Base-by-base conservation (phyloP, 176 grass and related monocot genomes). In the Tillandsia fasciculata region DNA sequence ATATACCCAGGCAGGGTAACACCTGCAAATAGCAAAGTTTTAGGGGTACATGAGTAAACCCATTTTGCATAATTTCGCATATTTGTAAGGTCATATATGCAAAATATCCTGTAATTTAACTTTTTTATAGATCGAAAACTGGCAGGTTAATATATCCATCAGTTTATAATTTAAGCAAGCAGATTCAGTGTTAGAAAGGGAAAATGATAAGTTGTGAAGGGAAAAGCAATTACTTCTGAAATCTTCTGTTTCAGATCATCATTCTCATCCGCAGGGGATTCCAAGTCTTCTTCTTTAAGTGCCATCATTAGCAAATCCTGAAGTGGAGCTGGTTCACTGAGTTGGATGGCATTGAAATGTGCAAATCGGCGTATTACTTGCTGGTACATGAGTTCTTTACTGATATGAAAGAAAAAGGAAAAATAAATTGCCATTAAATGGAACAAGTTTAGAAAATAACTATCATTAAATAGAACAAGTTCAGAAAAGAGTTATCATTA, bases 321-420 rank as follows among this genome's bases (percentile, higher is more conserved):
- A 76, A 96, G 73, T 10, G 83, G 92, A 63, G 92, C 88, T 67
- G 92, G 79, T 77, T 96, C 88, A 48, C 92, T 96, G 52, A 92
- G 82, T 49, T 96, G 88, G 27, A 96, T 92, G 59, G 89, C 88
- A 72, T 92, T 90, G 69, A 96, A 96, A 81, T 92, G 91, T 29
- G 86, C 83, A 85, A 96, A 96, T 52, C 93, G 86, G 49, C 83
- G 72, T 53, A 92, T 53, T 52, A 79, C 81, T 90, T 92, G 86
- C 72, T 89, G 92, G 87, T 87, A 92, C 92, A 96, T 96, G 53
- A 92, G 86, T 82, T 92, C 88, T 79, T 96, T 96, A 72, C 93
- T 90, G 85, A 61, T 61, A 61, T 61, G 9, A 61, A 20, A 7
- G 22, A 20, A 6, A 61, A 1, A 61, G 15, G 56, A 61, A 23